phyloP scores from a whole-genome alignment of 2,329 filamentous ascomycete genomes.

The Paracorniculantispora psalliotae region DNA sequence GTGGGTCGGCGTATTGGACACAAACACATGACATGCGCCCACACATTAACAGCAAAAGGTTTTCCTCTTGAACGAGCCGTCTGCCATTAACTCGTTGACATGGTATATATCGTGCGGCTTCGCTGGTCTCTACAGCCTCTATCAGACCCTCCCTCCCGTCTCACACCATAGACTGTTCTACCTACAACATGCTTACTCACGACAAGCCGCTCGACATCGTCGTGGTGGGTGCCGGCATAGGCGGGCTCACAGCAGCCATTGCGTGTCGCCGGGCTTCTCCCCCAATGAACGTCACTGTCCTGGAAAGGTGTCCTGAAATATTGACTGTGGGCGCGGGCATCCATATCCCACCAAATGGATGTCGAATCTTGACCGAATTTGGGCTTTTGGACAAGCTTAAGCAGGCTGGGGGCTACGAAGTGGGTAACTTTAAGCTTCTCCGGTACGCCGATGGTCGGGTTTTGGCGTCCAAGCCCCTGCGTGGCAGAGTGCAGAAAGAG shows the following conservation, averaged over 20 bases:
- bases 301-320: slow-evolving; percentile 5
- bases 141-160: neutral
- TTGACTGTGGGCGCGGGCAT: slow-evolving; percentile 10
- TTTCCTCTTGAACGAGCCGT: neutral
- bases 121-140: neutral
- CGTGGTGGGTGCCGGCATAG: neutral
- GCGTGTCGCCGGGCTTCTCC: slow-evolving; percentile 3
- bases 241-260: slow-evolving; percentile 7
- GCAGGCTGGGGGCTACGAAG: slow-evolving; percentile 10
- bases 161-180: neutral
- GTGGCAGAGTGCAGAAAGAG: neutral
- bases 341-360: slow-evolving; percentile 11
- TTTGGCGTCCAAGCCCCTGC: slow-evolving; percentile 7
- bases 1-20: neutral
- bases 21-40: neutral
- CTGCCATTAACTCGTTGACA: neutral
- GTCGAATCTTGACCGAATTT: slow-evolving; percentile 6
- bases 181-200: neutral
- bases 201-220: slow-evolving; percentile 1
- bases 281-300: slow-evolving; percentile 7
- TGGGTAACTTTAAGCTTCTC: slow-evolving; percentile 6
- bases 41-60: neutral
- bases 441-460: slow-evolving; percentile 2
- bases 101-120: neutral
- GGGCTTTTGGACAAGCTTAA: slow-evolving; percentile 7